These are phyloP conservation scores for Claviceps sp. DNA, from an alignment of 2,329 filamentous ascomycete species.

Conservation along the genomic window DNA sequence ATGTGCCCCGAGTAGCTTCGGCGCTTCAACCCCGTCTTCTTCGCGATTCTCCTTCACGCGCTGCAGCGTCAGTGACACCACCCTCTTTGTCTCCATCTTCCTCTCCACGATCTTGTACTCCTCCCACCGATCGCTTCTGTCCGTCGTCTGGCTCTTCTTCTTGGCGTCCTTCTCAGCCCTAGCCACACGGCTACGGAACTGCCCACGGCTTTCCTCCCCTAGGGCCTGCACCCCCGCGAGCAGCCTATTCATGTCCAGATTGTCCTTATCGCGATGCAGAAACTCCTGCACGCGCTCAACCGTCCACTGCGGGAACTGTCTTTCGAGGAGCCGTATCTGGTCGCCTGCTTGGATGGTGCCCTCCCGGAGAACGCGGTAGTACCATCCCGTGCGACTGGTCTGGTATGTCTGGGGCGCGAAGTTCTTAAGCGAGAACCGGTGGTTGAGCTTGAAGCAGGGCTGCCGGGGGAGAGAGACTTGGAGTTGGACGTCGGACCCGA, in stretches of 20 bases:
- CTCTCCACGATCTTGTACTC: conserved; percentile 36
- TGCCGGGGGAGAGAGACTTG: conserved; percentile 49
- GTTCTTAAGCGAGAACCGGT: conserved; percentile 49
- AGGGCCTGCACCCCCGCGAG: conserved; percentile 37
- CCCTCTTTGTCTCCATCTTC: conserved; percentile 33
- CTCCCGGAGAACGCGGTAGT: conserved; percentile 46
- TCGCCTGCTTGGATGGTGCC: conserved; percentile 44
- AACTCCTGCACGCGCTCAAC: conserved; percentile 50
- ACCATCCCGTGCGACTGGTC: conserved; percentile 49
- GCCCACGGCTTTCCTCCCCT: conserved; percentile 32
- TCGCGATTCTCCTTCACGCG: conserved; percentile 19
- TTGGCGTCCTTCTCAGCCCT: conserved; percentile 24
- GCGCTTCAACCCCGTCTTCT: conserved; percentile 18
- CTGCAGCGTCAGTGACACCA: conserved; percentile 40
- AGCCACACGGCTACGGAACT: conserved; percentile 38
- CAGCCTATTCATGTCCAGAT: conserved; percentile 37
- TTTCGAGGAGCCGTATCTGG: conserved; percentile 39
- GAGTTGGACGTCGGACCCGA: conserved; percentile 37
- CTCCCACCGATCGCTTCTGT: conserved; percentile 24
- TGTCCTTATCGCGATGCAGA: conserved; percentile 38
- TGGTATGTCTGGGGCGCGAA: conserved; percentile 46
- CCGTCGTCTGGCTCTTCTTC: conserved; percentile 9
- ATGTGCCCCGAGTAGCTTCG: conserved; percentile 32
- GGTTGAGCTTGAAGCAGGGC: conserved; percentile 54
- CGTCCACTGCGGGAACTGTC: conserved; percentile 46